Evolutionary conservation across 106 monocot species (phyloP).

Genomic region (Dioscorea alata): DNA sequence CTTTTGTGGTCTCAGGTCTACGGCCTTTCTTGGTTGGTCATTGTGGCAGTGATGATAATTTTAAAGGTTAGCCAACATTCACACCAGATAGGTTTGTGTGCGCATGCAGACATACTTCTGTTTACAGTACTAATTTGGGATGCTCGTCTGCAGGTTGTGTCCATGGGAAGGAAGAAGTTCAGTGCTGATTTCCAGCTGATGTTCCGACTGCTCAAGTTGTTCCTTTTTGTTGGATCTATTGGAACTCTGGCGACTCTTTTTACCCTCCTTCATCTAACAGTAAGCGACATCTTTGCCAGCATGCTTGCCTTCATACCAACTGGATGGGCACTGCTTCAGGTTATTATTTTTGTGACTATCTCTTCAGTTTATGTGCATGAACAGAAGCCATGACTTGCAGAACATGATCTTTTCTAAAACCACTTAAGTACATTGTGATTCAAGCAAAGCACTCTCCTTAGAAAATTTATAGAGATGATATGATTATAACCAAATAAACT

Average conservation of each 20-base stretch:
- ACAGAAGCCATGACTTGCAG: no score
- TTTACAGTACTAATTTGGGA: background rate
- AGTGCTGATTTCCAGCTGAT: slow-evolving; percentile 95
- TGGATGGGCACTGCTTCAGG: slow-evolving; percentile 94
- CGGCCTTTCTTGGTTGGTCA: slow-evolving; percentile 94
- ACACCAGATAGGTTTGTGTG: no score
- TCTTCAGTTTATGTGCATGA: no score
- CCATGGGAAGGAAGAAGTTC: slow-evolving; percentile 94
- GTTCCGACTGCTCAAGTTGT: slow-evolving; percentile 85
- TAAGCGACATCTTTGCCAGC: slow-evolving; percentile 77
- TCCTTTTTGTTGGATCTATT: slow-evolving; percentile 73
- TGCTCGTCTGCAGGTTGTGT: slow-evolving; percentile 61
- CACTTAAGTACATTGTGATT: no score
- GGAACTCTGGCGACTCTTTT: slow-evolving; percentile 73
- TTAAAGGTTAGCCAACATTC: slow-evolving; percentile 46
- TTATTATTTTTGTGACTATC: slow-evolving; percentile 9
- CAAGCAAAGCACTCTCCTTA: no score
- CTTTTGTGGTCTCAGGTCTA: slow-evolving; percentile 56
- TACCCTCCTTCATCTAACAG: slow-evolving; percentile 53
- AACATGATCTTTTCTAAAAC: background rate
- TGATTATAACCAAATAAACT: no score
- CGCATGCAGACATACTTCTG: background rate
- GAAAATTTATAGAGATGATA: no score
- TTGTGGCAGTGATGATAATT: slow-evolving; percentile 77
- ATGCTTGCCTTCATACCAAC: slow-evolving; percentile 91